Base-by-base conservation (phyloP, 2,329 filamentous ascomycete genomes). In the Pleomassaria siparia region DNA sequence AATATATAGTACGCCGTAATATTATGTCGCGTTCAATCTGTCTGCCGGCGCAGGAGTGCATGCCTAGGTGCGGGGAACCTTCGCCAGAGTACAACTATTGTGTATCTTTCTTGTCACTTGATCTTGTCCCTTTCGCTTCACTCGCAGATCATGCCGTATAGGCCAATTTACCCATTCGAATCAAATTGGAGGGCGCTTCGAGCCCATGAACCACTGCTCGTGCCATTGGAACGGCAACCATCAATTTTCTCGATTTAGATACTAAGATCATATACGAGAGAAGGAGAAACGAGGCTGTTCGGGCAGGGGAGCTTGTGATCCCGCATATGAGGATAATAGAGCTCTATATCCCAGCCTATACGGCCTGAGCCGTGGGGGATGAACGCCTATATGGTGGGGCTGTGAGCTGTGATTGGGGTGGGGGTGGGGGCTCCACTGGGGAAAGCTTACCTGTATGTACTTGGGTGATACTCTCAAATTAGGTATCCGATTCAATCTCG, bases 141-240 rank as follows among this genome's bases (percentile, higher is more conserved):
- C 16, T 12, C 36, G 8, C 9, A 25, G 9, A 4, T 10, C 25
- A 16, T 15, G 40, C 16, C 10, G 13, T 13, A 22, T 18, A 25
- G n/a, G 26, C 8, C 41, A 44, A 44, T 44, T n/a, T 35, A 44
- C 12, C 41, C 28, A 36, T 13, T 10, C 41, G 29, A 44, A 40
- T 40, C 37, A 40, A 3, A n/a, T 6, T 13, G 11, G n/a, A 37
- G 18, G 11, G 7, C 12, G 11, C 12, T 20, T 22, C n/a, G 20
- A 28, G 20, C n/a, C 35, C 18, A n/a, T 20, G 18, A 37, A 37
- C 16, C 32, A 35, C 32, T 16, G n/a, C n/a, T 16, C n/a, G 16
- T 18, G 32, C 32, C 16, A 18, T 18, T 35, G n/a, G 32, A 16
- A 4, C 32, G 16, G n/a, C n/a, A n/a, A n/a, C n/a, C n/a, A n/a